Evolutionary conservation across 345 rosid genomes (phyloP).

Genomic region (Limnanthes douglasii): DNA sequence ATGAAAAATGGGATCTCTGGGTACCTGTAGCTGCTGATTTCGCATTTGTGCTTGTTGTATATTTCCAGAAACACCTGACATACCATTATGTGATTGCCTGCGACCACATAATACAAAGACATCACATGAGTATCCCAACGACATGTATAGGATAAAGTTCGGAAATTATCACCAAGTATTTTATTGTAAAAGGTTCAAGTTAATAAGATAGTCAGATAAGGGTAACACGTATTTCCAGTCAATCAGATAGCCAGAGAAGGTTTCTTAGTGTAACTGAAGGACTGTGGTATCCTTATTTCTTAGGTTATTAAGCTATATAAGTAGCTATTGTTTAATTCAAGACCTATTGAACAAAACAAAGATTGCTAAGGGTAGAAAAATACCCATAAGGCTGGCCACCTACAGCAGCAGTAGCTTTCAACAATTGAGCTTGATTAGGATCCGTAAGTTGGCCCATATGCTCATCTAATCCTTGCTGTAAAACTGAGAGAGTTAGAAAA

Average conservation of each 20-base stretch:
- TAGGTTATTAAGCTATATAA: too few species aligned
- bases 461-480: constrained; percentile 31
- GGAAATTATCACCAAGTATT: too few species aligned
- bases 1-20: constrained; percentile 16
- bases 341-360: neutral
- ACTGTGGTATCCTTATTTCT: too few species aligned
- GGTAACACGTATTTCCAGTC: too few species aligned
- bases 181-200: too few species aligned
- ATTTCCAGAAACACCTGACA: constrained; percentile 22
- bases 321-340: neutral
- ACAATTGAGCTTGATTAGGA: constrained; percentile 25
- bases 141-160: too few species aligned
- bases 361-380: neutral
- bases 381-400: constrained; percentile 37
- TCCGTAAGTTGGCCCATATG: constrained; percentile 30
- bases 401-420: constrained; percentile 27
- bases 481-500: neutral
- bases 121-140: constrained; percentile 5
- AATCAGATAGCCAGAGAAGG: too few species aligned
- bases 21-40: constrained; percentile 25
- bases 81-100: constrained; percentile 27
- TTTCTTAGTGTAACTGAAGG: too few species aligned
- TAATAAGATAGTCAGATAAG: too few species aligned
- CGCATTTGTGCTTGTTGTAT: constrained; percentile 27
- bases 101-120: neutral